Evolutionary conservation across 768 basidiomycete genomes (phyloP).

Genomic region (Porpolomopsis calyptriformis): DNA sequence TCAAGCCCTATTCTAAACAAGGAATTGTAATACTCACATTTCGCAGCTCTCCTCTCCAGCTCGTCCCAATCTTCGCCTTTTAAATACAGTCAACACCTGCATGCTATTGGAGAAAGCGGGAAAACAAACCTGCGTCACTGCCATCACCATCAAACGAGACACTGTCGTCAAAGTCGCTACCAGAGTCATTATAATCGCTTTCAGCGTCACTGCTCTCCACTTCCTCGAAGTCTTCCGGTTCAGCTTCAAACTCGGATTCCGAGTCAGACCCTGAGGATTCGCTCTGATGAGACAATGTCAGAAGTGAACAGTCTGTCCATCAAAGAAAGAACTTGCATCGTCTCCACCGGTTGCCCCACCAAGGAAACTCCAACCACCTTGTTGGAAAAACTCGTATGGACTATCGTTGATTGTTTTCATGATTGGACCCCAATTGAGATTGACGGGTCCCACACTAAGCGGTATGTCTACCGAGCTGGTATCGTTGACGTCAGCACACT

Average conservation of each 20-base stretch:
- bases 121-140: constrained; percentile 49
- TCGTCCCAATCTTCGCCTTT: constrained; percentile 93
- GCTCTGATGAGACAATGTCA: constrained; percentile 21
- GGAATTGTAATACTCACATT: constrained; percentile 39
- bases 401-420: constrained; percentile 99
- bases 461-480: constrained; percentile 92
- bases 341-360: constrained; percentile 53
- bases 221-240: constrained; percentile 45
- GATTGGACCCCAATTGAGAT: constrained; percentile 95
- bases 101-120: not conserved
- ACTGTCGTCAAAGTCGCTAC: constrained; percentile 51
- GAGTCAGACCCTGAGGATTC: constrained; percentile 37
- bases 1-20: not conserved
- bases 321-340: constrained; percentile 40
- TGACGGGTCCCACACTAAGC: constrained; percentile 90
- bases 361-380: constrained; percentile 93
- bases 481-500: constrained; percentile 9
- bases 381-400: constrained; percentile 89
- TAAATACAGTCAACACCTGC: constrained; percentile 7
- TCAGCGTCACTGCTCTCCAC: constrained; percentile 40
- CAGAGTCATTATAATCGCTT: constrained; percentile 62
- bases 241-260: constrained; percentile 39
- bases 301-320: constrained; percentile 1
- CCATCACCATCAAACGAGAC: constrained; percentile 50
- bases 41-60: constrained; percentile 82